A percentile compares a stretch with the other conserved stretches of the same genome.
Conservation (phyloP, 495 filamentous ascomycete species). For the Hypomontagnella submonticulosa region DNA sequence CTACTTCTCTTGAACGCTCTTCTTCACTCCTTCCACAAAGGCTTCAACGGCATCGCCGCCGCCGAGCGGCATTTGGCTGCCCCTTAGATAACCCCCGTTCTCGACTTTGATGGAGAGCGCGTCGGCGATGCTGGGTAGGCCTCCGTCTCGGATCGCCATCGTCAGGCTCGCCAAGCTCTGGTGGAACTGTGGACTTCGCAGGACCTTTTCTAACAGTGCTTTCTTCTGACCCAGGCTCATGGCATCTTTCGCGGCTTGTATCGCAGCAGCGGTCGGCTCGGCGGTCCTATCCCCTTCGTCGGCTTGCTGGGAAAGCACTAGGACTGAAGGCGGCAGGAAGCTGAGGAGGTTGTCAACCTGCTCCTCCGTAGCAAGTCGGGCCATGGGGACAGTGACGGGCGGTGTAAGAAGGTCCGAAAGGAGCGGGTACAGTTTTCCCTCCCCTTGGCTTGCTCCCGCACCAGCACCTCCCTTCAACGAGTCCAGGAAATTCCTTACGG, state of each 20-base stretch:
- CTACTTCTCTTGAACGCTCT: constrained; percentile 69
- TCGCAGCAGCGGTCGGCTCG: constrained; percentile 72
- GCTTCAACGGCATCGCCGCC: constrained; percentile 89
- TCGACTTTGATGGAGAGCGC: constrained; percentile 80
- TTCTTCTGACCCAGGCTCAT: constrained; percentile 82
- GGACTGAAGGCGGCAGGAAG: constrained; percentile 74
- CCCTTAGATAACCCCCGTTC: constrained; percentile 82
- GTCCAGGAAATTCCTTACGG: constrained; percentile 87
- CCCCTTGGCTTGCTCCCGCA: constrained; percentile 48
- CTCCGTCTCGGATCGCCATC: constrained; percentile 90
- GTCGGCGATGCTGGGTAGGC: constrained; percentile 86
- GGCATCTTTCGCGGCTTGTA: constrained; percentile 76
- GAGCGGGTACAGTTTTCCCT: constrained; percentile 78
- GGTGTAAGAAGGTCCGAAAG: constrained; percentile 87
- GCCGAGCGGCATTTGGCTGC: constrained; percentile 81
- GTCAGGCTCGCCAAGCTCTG: constrained; percentile 88
- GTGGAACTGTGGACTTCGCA: constrained; percentile 90
- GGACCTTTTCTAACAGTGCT: constrained; percentile 79
- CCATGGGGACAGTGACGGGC: constrained; percentile 76
- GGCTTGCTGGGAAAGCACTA: constrained; percentile 78
- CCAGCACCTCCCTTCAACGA: constrained; percentile 74
- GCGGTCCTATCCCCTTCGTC: constrained; percentile 53
- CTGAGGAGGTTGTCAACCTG: constrained; percentile 78
- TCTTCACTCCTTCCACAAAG: constrained; percentile 88
- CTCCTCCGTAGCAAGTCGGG: constrained; percentile 71